Conservation (phyloP, 495 filamentous ascomycete species). For the Echria macrotheca region DNA sequence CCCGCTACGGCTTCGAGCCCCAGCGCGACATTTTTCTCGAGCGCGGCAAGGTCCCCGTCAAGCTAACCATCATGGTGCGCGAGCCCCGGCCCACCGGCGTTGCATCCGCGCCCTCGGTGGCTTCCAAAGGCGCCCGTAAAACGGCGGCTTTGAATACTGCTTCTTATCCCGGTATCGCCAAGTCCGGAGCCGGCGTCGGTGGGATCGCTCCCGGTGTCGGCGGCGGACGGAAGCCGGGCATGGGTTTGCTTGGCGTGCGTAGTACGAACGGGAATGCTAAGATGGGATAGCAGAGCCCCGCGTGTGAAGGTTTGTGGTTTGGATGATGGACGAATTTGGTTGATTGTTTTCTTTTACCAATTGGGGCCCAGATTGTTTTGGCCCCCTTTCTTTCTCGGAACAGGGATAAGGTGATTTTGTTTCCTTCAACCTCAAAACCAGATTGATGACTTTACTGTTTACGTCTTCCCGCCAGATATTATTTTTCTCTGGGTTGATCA, state of each 20-base stretch:
- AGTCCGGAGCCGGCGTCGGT: too few relatives aligned
- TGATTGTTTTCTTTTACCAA: neutral
- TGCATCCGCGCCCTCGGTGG: too few relatives aligned
- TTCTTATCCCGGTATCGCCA: too few relatives aligned
- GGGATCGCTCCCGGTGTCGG: too few relatives aligned
- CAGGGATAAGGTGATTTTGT: too few relatives aligned
- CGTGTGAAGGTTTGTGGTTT: neutral
- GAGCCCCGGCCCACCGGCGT: neutral
- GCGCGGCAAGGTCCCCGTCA: constrained; percentile 53
- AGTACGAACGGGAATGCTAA: neutral
- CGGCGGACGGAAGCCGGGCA: neutral
- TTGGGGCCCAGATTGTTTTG: neutral
- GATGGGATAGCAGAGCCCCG: neutral
- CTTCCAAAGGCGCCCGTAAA: neutral
- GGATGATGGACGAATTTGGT: neutral
- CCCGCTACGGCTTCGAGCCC: constrained; percentile 62
- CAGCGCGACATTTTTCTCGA: constrained; percentile 54
- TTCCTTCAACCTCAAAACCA: too few relatives aligned
- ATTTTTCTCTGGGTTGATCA: too few relatives aligned
- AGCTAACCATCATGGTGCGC: constrained; percentile 67
- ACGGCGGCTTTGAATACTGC: neutral
- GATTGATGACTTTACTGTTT: neutral
- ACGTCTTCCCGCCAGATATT: too few relatives aligned
- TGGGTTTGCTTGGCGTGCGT: neutral
- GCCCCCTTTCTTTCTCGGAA: neutral